These are phyloP conservation scores for Eimeria necatrix DNA, from an alignment of 169 alveolate genomes.

Conservation along the genomic window DNA sequence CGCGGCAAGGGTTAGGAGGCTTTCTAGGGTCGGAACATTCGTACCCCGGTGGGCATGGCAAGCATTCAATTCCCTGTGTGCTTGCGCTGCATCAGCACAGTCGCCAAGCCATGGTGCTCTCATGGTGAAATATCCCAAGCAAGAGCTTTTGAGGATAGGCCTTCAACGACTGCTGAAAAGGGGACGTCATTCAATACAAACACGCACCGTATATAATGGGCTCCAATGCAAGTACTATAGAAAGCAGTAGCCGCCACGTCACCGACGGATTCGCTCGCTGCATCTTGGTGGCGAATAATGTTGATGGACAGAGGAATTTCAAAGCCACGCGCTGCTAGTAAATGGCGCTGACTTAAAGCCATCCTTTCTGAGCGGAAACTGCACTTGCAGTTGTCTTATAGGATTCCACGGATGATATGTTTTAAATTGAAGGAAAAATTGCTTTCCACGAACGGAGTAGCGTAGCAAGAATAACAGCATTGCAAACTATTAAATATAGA, in stretches of 20 bases:
- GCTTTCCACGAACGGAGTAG: too few relatives aligned
- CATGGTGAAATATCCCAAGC: too few relatives aligned
- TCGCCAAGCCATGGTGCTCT: neutral
- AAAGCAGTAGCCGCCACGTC: slow-evolving; percentile 29
- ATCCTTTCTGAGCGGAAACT: neutral
- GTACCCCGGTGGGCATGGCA: slow-evolving; percentile 67
- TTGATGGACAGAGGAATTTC: slow-evolving; percentile 60
- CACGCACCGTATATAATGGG: slow-evolving; percentile 55
- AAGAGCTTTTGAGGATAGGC: neutral
- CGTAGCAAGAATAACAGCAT: too few relatives aligned
- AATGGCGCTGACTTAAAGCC: neutral
- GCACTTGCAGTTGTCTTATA: neutral
- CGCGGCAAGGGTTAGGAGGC: slow-evolving; percentile 61
- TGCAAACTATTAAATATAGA: too few relatives aligned
- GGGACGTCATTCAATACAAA: neutral
- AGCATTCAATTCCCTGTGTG: neutral
- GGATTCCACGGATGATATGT: too few relatives aligned
- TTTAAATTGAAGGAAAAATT: too few relatives aligned
- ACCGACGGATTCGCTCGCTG: neutral
- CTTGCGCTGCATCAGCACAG: slow-evolving; percentile 16
- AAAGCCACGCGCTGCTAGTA: slow-evolving; percentile 47
- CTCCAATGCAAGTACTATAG: slow-evolving; percentile 34
- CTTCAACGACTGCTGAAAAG: neutral
- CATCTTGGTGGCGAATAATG: neutral
- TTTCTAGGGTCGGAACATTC: slow-evolving; percentile 51